These are phyloP conservation scores for Lasiosphaeria ovina DNA, from an alignment of 495 filamentous ascomycete species.

Conservation along the genomic window DNA sequence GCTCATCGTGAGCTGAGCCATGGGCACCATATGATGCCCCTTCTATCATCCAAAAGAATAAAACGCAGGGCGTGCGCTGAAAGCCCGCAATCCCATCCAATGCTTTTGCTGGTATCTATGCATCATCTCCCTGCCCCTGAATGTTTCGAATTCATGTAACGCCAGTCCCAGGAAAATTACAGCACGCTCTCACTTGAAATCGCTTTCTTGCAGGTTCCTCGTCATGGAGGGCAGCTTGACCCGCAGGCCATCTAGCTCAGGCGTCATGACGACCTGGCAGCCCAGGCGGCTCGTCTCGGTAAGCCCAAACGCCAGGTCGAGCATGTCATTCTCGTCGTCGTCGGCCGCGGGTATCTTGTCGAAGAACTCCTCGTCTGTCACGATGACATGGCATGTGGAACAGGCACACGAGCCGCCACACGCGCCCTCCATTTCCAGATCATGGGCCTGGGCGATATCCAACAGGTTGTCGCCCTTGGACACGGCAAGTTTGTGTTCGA, in stretches of 20 bases:
- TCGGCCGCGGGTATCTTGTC: conserved; percentile 90
- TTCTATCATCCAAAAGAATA: not conserved
- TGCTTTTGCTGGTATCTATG: conserved; percentile 8
- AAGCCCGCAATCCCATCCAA: not conserved
- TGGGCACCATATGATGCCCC: not conserved
- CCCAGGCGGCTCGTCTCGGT: conserved; percentile 96
- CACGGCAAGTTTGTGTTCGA: conserved; percentile 72
- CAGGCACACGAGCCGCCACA: conserved; percentile 96
- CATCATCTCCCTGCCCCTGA: conserved; percentile 9
- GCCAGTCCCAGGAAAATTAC: not conserved
- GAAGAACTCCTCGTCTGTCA: conserved; percentile 77
- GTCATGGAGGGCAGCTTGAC: conserved; percentile 91
- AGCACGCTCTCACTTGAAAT: conserved; percentile 57
- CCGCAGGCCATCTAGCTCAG: conserved; percentile 80
- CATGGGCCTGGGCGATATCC: conserved; percentile 90
- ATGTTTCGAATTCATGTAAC: not conserved
- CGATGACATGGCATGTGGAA: conserved; percentile 96
- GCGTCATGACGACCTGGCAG: conserved; percentile 89
- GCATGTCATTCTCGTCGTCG: conserved; percentile 99
- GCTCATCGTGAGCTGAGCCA: not conserved
- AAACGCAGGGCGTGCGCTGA: not conserved
- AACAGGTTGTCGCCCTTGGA: conserved; percentile 85
- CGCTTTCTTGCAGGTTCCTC: conserved; percentile 90
- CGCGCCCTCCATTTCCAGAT: conserved; percentile 97
- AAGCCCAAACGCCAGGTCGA: conserved; percentile 92